Evolutionary conservation across 208 protist genomes (phyloP).

Genomic region (Crithidia bombi): DNA sequence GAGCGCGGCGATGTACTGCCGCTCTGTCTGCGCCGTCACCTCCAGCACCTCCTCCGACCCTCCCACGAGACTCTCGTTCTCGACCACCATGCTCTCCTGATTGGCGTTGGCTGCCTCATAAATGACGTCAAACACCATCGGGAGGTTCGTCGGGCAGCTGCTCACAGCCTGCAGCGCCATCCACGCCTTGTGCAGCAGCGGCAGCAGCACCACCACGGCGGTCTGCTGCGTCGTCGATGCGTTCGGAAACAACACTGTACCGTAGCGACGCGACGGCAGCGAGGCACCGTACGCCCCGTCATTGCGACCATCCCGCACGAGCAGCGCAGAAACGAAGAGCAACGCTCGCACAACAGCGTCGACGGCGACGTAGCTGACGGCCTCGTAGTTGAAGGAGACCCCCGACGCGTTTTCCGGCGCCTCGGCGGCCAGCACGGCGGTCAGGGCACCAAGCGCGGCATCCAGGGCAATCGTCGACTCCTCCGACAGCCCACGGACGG

Average conservation of each 20-base stretch:
- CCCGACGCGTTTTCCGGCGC: conserved; percentile 59
- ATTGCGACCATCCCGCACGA: conserved; percentile 58
- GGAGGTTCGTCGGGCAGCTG: conserved; percentile 54
- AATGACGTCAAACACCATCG: conserved; percentile 70
- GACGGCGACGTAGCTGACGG: conserved; percentile 47
- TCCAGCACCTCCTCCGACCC: conserved; percentile 36
- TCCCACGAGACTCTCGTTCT: conserved; percentile 14
- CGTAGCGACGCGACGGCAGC: conserved; percentile 37
- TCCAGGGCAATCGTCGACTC: conserved; percentile 50
- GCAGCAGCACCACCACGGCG: conserved; percentile 63
- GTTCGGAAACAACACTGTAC: conserved; percentile 39
- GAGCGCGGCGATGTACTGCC: conserved; percentile 49
- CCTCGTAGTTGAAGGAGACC: conserved; percentile 66
- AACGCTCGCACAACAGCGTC: conserved; percentile 59
- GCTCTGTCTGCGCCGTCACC: conserved; percentile 40
- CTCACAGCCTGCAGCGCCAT: conserved; percentile 59
- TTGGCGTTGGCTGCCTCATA: conserved; percentile 51
- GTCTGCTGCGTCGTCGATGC: conserved; percentile 51
- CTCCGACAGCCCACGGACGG: conserved; percentile 23
- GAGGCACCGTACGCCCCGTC: conserved; percentile 38
- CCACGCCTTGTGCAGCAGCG: conserved; percentile 81
- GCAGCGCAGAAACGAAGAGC: conserved; percentile 39
- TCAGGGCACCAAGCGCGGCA: conserved; percentile 58
- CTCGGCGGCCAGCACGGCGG: conserved; percentile 53
- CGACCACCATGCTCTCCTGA: conserved; percentile 43